Evolutionary conservation across 179 eudicot genomes (phyloP).

Genomic region (Kewa caespitosa): DNA sequence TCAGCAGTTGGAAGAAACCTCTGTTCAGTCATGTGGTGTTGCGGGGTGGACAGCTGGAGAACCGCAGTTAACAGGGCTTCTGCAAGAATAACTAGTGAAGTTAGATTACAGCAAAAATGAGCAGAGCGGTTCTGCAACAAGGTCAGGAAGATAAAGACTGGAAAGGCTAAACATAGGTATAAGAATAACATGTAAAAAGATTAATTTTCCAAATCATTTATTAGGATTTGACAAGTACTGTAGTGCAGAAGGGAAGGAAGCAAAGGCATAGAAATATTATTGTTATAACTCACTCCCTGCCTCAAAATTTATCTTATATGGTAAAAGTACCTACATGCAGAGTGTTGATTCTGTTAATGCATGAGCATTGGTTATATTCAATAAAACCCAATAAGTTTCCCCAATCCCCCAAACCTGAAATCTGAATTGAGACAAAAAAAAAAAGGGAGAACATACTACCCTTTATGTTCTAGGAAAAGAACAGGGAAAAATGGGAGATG

Average conservation of each 20-base stretch:
- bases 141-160: too few relatives aligned
- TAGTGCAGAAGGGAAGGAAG: too few relatives aligned
- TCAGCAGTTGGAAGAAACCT: background rate
- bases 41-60: background rate
- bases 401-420: background rate
- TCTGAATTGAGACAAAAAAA: too few relatives aligned
- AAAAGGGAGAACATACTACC: background rate
- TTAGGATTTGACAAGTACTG: background rate
- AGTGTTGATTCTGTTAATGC: background rate
- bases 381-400: background rate
- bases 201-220: too few relatives aligned
- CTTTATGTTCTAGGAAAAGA: background rate
- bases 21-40: slow-evolving; percentile 1
- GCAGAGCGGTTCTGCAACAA: background rate
- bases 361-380: background rate
- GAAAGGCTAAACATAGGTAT: too few relatives aligned
- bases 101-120: background rate
- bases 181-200: too few relatives aligned
- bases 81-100: background rate
- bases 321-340: background rate
- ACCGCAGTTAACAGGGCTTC: slow-evolving; percentile 16
- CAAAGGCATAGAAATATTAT: too few relatives aligned
- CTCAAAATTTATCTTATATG: too few relatives aligned
- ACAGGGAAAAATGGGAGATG: background rate
- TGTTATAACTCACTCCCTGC: too few relatives aligned